Evolutionary conservation across 2,329 filamentous ascomycete genomes (phyloP).

Genomic region (Apiospora sp.): DNA sequence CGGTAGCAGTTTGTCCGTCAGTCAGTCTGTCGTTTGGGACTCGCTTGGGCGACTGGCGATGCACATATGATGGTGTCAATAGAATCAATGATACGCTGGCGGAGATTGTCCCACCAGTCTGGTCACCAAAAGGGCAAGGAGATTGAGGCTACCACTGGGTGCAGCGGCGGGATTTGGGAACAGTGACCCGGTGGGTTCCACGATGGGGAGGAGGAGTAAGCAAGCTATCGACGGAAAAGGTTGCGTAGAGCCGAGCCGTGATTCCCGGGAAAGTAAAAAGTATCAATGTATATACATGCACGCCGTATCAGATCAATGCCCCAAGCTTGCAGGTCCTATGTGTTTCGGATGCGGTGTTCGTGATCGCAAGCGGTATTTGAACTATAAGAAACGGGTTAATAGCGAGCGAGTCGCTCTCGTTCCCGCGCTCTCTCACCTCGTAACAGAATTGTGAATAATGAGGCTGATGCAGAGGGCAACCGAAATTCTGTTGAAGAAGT

Average conservation of each 20-base stretch:
- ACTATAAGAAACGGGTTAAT: not conserved
- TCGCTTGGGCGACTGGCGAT: not conserved
- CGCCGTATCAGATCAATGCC: not conserved
- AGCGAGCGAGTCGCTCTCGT: not conserved
- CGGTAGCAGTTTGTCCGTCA: not conserved
- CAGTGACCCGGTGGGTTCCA: conserved; percentile 1
- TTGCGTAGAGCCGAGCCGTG: conserved; percentile 9
- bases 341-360: not conserved
- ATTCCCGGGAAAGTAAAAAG: not conserved
- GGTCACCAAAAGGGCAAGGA: not conserved
- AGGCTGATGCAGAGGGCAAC: not conserved
- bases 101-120: conserved; percentile 9
- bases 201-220: not conserved
- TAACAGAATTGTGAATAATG: not conserved
- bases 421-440: not conserved
- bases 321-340: not conserved
- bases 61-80: conserved; percentile 3
- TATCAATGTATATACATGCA: not conserved
- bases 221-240: conserved; percentile 18
- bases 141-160: conserved; percentile 10
- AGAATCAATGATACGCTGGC: conserved; percentile 8
- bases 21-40: not conserved
- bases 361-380: too few species aligned
- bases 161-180: not conserved
- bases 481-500: not conserved